phyloP scores from a whole-genome alignment of 139 green algal species.

The Chlamydomonas sp. region DNA sequence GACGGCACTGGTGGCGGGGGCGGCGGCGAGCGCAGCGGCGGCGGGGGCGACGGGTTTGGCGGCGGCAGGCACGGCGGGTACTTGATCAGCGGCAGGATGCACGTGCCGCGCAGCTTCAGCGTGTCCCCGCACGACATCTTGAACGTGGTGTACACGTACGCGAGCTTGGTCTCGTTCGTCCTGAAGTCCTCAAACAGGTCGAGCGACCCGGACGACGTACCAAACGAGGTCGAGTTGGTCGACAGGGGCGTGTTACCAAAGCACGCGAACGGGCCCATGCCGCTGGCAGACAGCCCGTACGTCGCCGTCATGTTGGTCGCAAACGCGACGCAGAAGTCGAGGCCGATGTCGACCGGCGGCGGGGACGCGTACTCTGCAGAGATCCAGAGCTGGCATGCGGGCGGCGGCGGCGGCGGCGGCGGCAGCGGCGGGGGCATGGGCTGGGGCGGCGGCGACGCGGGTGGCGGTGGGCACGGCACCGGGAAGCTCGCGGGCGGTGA shows the following conservation, averaged over 20 bases:
- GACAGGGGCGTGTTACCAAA: too few relatives aligned
- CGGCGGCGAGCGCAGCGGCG: background rate
- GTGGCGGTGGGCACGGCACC: background rate
- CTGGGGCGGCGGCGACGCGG: background rate
- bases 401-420: background rate
- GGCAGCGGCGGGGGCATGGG: background rate
- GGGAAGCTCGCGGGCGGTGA: background rate
- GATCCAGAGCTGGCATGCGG: conserved; percentile 5
- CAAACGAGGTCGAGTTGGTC: too few relatives aligned
- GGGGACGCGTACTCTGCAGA: background rate
- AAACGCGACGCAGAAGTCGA: background rate
- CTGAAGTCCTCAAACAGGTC: too few relatives aligned
- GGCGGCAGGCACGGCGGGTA: background rate
- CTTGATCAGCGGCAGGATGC: background rate
- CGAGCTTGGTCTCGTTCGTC: too few relatives aligned
- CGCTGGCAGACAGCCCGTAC: too few relatives aligned
- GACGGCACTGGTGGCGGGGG: background rate
- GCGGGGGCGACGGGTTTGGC: background rate
- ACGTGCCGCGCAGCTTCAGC: conserved; percentile 1
- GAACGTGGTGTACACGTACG: too few relatives aligned
- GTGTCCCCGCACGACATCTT: background rate
- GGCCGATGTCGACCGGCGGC: background rate
- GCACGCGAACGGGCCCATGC: too few relatives aligned
- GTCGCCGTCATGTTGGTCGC: background rate
- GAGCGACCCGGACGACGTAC: too few relatives aligned